Evolutionary conservation across 805 yeast genomes (phyloP).

Genomic region (Pichia heedii): DNA sequence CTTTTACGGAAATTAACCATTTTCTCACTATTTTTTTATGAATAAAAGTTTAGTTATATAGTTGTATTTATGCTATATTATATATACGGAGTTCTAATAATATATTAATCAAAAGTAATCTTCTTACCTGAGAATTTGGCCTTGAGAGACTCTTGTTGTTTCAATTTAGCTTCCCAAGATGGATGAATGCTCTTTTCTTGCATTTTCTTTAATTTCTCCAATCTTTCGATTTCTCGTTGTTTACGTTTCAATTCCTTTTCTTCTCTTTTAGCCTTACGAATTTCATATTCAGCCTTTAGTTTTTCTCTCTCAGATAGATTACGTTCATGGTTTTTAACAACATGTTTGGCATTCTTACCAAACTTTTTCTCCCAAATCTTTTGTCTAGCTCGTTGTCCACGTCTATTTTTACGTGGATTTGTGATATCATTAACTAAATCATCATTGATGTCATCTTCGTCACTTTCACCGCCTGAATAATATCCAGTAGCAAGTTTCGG

Average conservation of each 20-base stretch:
- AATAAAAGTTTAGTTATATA: too few species aligned
- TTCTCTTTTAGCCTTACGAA: slow-evolving; percentile 59
- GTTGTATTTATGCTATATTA: not conserved
- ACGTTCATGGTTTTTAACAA: slow-evolving; percentile 54
- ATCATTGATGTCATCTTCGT: slow-evolving; percentile 39
- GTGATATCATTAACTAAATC: slow-evolving; percentile 44
- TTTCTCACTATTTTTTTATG: too few species aligned
- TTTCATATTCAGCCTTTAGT: slow-evolving; percentile 60
- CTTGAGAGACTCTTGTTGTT: slow-evolving; percentile 56
- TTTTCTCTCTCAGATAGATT: slow-evolving; percentile 46
- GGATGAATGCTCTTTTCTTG: slow-evolving; percentile 54
- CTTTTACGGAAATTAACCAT: too few species aligned
- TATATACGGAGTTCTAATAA: not conserved
- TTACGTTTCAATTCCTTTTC: slow-evolving; percentile 31
- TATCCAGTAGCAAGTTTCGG: slow-evolving; percentile 78
- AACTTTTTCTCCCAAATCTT: slow-evolving; percentile 92
- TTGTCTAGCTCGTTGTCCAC: slow-evolving; percentile 96
- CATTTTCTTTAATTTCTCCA: slow-evolving; percentile 11
- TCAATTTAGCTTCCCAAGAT: slow-evolving; percentile 92
- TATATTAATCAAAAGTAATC: slow-evolving; percentile 51
- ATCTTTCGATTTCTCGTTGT: slow-evolving; percentile 10
- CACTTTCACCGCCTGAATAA: slow-evolving; percentile 71
- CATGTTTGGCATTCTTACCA: slow-evolving; percentile 78
- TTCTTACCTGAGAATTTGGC: slow-evolving; percentile 79
- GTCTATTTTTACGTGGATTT: slow-evolving; percentile 64